phyloP scores from a whole-genome alignment of 257 asterid species.

The Euphrasia confusa region DNA sequence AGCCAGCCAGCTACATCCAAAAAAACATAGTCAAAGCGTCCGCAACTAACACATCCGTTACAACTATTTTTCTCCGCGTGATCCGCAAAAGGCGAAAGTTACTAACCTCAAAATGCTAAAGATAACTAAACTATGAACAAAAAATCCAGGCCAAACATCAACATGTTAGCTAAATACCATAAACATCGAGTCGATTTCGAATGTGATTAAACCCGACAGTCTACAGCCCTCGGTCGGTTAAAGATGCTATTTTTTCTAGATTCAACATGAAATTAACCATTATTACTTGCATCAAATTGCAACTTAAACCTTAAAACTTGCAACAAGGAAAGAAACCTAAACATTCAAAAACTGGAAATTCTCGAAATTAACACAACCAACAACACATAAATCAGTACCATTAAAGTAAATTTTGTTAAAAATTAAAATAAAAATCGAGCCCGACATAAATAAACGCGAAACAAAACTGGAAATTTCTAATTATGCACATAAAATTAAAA shows the following conservation, averaged over 20 bases:
- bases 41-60: conserved; percentile 3
- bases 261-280: not conserved
- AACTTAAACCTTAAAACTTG: not conserved
- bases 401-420: not conserved
- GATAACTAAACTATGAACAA: not conserved
- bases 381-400: not conserved
- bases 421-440: not conserved
- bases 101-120: not conserved
- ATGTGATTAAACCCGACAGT: too few species aligned
- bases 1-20: conserved; percentile 10
- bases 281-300: not conserved
- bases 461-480: not conserved
- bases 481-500: not conserved
- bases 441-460: not conserved
- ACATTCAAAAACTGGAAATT: not conserved
- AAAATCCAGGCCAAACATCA: too few species aligned
- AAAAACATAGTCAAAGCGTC: not conserved
- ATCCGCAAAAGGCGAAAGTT: not conserved
- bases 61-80: not conserved
- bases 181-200: too few species aligned
- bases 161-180: too few species aligned
- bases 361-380: not conserved
- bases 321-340: not conserved
- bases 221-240: too few species aligned
- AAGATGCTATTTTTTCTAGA: not conserved